Evolutionary conservation across 1,139 yeast genomes (phyloP), one percentile per base, ranked within the genome.

Genomic region (Scheffersomyces segobiensis): DNA sequence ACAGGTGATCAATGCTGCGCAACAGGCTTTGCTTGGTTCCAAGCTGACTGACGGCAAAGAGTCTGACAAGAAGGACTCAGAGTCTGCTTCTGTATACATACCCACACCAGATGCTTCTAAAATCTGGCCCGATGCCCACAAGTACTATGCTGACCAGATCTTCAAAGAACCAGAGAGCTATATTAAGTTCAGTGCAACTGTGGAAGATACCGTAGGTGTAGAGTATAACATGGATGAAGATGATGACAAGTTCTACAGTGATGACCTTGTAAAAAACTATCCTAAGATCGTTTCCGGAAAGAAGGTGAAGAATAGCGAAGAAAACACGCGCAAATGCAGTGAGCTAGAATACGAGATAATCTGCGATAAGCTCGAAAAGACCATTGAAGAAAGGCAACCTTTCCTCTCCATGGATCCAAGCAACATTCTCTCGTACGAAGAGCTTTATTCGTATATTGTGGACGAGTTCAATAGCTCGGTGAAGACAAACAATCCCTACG

Each of bases 51-150:
- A 55, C 24, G 62, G 57, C 53, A 48, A 60, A 52, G 60, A 58
- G 52, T 62, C 69, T 46, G 61, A 63, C 52, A 64, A 59, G 53
- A 54, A 84, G 59, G 84, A 80, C 18, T 82, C 84, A 55, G 65
- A 66, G 46, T 65, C 63, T 48, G 55, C 64, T 3, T 59, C 87
- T 59, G 89, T 91, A 26, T 95, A 90, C 71, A 96, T 95, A 67
- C 99, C 99, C 1, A 95, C 99, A 0, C 99, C 99, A 0, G 97
- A 93, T 78, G 98, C 99, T 1, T 89, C 97, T 0, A 82, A 83
- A 66, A 78, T 85, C 46, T 93, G 98, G 97, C 73, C 79, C 3
- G 97, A 91, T 46, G 96, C 92, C 51, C 69, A 78, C 14, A 84
- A 87, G 65, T 92, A 84, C 72, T 95, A 95, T 71, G 76, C 78